phyloP scores from a whole-genome alignment of 208 protist species.

The Leishmania major region DNA sequence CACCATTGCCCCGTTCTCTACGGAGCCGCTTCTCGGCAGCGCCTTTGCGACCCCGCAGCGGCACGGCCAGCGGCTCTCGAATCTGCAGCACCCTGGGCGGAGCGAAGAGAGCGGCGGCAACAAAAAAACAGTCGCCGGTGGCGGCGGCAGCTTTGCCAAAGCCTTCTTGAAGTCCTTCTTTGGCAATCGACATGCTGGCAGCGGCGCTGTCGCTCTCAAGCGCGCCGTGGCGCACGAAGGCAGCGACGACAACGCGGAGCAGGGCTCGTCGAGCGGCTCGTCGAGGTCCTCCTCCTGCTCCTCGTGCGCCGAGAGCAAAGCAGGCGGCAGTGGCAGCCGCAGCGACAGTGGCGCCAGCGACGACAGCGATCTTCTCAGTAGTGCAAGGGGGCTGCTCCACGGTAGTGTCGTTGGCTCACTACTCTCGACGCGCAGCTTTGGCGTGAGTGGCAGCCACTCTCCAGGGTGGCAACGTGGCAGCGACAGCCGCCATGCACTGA shows the following conservation, averaged over 20 bases:
- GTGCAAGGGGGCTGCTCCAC: not conserved
- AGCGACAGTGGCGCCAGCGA: not conserved
- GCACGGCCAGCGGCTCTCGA: not conserved
- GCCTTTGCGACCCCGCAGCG: not conserved
- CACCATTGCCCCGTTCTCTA: not conserved
- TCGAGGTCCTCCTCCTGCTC: not conserved
- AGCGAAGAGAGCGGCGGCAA: not conserved
- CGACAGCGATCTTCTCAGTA: not conserved
- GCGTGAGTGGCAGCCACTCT: conserved; percentile 3
- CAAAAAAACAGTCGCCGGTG: not conserved
- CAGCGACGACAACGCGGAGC: conserved; percentile 3
- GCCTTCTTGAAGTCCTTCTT: conserved; percentile 66
- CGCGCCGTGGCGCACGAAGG: conserved; percentile 8
- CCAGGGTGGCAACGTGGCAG: not conserved
- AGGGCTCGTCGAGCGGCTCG: conserved; percentile 10
- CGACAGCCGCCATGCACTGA: too few relatives aligned
- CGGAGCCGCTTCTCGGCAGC: not conserved
- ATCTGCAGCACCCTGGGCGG: not conserved
- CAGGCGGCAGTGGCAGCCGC: not conserved
- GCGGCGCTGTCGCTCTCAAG: conserved; percentile 9
- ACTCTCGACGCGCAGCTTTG: conserved; percentile 10
- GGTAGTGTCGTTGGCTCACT: conserved; percentile 2
- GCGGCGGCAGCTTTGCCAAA: conserved; percentile 45
- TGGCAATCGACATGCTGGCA: conserved; percentile 18
- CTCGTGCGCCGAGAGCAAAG: conserved; percentile 6